Evolutionary conservation across 148 eudicot genomes (phyloP), one percentile per base, ranked within the genome.

Genomic region (Vaccinium corymbosum): DNA sequence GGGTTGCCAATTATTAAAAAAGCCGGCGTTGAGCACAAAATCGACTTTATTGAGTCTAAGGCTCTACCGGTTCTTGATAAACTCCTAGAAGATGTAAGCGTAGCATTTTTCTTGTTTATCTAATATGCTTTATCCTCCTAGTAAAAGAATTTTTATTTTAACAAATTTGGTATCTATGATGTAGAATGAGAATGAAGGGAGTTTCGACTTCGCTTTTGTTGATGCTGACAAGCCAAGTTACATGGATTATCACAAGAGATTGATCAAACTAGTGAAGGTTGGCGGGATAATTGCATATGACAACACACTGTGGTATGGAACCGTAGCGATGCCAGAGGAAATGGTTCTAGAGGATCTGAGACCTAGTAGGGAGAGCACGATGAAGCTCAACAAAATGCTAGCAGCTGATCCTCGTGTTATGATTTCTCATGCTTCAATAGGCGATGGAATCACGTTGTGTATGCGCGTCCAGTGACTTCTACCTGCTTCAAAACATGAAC

Each of bases 211-310:
- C 78, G 94, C 91, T 10, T 93, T 88, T 70, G 92, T 93, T 27
- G 97, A 93, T 50, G 97, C 97, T 6, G 92, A 93, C 88, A 93
- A 92, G 84, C 51, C 42, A 5, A 90, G 86, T 84, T 92, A 88
- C 84, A 10, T 79, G 4, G 88, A 90, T 25, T 93, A 92, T 81
- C 94, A 93, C 19, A 92, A 93, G 85, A 84, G 78, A 82, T 62
- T 94, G 71, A 15, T 94, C 80, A 91, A 90, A 74, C 81, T 94
- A 29, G 85, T 93, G 19, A 93, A 78, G 79, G 83, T 90, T 59
- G 94, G 92, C 2, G 94, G 94, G 5, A n/a, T 93, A 3, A 57
- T 92, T 57, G 91, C 88, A 6, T 92, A 90, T 20, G 97, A 92
- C 79, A 91, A 93, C 84, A 92, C 94, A 1, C 85, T 91, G 1